Conservation (phyloP, 805 yeast genomes). For the Lachancea dasiensis region DNA sequence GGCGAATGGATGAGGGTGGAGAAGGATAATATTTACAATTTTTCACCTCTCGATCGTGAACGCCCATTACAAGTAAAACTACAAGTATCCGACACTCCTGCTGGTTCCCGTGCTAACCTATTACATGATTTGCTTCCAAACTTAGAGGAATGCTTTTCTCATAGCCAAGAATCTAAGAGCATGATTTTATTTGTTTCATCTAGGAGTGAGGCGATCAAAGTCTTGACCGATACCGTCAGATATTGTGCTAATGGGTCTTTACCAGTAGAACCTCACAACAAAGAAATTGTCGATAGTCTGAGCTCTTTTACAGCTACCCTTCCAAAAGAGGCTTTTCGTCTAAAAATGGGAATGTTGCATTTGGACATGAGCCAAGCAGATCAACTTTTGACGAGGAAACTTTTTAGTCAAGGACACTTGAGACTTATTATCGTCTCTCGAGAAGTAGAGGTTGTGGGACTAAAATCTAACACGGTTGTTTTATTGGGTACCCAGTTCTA, state of each 20-base stretch:
- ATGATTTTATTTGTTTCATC: conserved; percentile 51
- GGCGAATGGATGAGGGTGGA: conserved; percentile 83
- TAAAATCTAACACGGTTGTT: conserved; percentile 49
- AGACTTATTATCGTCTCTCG: conserved; percentile 54
- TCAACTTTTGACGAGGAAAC: conserved; percentile 44
- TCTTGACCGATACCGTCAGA: conserved; percentile 42
- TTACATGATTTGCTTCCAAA: conserved; percentile 34
- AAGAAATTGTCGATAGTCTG: background rate
- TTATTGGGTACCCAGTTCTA: conserved; percentile 65
- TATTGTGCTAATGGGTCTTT: conserved; percentile 26
- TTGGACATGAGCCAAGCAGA: conserved; percentile 54
- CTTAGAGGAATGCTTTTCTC: conserved; percentile 34
- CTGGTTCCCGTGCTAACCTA: conserved; percentile 16
- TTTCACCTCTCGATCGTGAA: conserved; percentile 55
- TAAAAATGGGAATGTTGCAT: conserved; percentile 64
- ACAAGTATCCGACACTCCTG: conserved; percentile 45
- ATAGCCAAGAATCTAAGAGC: conserved; percentile 31
- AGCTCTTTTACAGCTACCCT: conserved; percentile 32
- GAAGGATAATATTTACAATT: conserved; percentile 59
- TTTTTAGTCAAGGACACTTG: conserved; percentile 47
- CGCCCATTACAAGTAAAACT: conserved; percentile 52
- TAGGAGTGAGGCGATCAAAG: conserved; percentile 47
- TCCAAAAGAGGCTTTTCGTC: conserved; percentile 38
- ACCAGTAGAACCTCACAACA: conserved; percentile 9
- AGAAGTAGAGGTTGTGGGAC: conserved; percentile 46